Evolutionary conservation across 495 filamentous ascomycete genomes (phyloP).

Genomic region (Aspergillus wentii): DNA sequence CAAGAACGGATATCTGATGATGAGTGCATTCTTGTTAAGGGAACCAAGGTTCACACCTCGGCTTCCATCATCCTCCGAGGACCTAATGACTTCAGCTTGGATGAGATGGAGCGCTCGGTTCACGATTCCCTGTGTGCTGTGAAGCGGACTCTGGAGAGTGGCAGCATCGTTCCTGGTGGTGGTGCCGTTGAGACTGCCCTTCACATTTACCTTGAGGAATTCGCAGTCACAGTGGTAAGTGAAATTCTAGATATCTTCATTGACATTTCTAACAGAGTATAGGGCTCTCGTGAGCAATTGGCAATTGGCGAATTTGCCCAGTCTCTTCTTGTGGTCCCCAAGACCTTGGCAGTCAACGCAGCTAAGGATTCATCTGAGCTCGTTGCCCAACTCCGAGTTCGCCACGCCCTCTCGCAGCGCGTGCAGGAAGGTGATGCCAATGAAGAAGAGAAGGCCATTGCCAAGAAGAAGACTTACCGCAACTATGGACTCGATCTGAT

Average conservation of each 20-base stretch:
- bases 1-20: conserved; percentile 98
- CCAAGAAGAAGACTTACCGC: conserved; percentile 93
- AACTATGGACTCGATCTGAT: conserved; percentile 93
- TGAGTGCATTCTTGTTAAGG: conserved; percentile 96
- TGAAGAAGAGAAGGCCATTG: conserved; percentile 79
- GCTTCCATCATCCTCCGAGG: conserved; percentile 96
- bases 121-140: conserved; percentile 96
- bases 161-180: conserved; percentile 92
- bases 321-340: conserved; percentile 89
- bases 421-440: conserved; percentile 76
- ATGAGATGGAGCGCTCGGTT: conserved; percentile 98
- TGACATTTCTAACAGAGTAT: conserved; percentile 9
- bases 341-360: conserved; percentile 94
- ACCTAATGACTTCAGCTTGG: conserved; percentile 91
- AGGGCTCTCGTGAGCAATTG: conserved; percentile 93
- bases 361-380: conserved; percentile 94
- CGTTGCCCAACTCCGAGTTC: conserved; percentile 88
- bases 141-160: conserved; percentile 95
- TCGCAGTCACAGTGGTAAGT: conserved; percentile 89
- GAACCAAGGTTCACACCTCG: conserved; percentile 86
- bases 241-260: conserved; percentile 1
- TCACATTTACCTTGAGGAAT: conserved; percentile 98
- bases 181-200: conserved; percentile 98
- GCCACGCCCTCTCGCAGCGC: conserved; percentile 90
- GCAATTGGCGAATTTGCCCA: conserved; percentile 97